Conservation (phyloP, 192 early-diverging fungal species). For the Podochytrium sp. region DNA sequence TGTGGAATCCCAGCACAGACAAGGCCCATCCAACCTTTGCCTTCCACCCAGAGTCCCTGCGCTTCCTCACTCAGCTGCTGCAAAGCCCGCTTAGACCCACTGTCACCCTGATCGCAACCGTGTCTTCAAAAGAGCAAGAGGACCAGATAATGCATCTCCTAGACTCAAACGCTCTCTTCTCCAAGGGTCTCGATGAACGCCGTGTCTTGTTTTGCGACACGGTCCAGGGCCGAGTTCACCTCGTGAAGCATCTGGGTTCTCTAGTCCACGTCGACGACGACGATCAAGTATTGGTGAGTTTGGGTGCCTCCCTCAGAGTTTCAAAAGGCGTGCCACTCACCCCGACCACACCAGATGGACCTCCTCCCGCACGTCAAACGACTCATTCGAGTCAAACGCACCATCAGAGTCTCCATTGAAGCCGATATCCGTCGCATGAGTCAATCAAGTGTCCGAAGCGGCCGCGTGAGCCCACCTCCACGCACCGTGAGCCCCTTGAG, state of each 20-base stretch:
- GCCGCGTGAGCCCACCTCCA: not conserved
- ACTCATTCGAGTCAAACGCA: conserved; percentile 8
- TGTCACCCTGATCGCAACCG: not conserved
- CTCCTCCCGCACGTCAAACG: conserved; percentile 16
- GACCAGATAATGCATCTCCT: not conserved
- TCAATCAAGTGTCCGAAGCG: not conserved
- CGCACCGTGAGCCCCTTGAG: not conserved
- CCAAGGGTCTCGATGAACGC: conserved; percentile 56
- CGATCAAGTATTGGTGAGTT: conserved; percentile 31
- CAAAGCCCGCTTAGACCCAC: not conserved
- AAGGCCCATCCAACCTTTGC: conserved; percentile 70
- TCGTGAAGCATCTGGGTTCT: conserved; percentile 72
- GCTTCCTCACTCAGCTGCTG: conserved; percentile 57
- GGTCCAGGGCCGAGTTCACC: conserved; percentile 67
- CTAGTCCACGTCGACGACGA: conserved; percentile 65
- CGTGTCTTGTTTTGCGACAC: conserved; percentile 74
- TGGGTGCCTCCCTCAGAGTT: not conserved
- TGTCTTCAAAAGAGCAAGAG: not conserved
- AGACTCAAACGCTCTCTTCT: not conserved
- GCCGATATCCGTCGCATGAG: not conserved
- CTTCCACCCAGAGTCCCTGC: conserved; percentile 65
- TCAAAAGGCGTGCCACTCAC: not conserved
- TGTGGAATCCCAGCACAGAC: conserved; percentile 81
- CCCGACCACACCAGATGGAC: not conserved
- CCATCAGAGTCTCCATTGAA: not conserved